Percentiles rank a stretch among this genome's conserved stretches.
phyloP scores from a whole-genome alignment of 192 early-diverging fungal genomes.

The Backusella sp. region DNA sequence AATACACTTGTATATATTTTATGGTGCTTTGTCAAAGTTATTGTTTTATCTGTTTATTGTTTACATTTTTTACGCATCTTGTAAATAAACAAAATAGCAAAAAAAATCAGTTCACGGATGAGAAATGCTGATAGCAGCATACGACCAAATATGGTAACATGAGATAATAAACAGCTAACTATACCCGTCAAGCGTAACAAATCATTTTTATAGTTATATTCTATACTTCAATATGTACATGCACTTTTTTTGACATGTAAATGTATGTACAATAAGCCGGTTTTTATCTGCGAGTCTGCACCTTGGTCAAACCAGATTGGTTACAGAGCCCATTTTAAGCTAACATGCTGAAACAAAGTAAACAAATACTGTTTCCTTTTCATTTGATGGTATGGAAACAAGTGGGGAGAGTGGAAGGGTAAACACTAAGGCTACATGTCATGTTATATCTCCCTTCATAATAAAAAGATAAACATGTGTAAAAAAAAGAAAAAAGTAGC shows the following conservation, averaged over 20 bases:
- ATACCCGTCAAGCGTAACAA: not conserved
- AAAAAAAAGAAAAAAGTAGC: too few relatives aligned
- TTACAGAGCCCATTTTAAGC: not conserved
- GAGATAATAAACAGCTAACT: not conserved
- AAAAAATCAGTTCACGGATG: not conserved
- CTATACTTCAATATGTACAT: not conserved
- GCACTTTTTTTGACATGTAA: not conserved
- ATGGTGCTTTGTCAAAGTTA: not conserved
- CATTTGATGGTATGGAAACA: not conserved
- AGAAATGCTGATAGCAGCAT: not conserved
- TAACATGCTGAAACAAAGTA: not conserved
- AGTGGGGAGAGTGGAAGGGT: not conserved
- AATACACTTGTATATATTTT: not conserved
- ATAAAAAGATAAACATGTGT: not conserved
- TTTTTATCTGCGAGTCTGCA: not conserved
- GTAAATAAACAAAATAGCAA: not conserved
- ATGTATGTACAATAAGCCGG: not conserved
- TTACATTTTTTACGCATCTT: not conserved
- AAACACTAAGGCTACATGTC: not conserved
- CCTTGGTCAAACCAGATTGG: constrained; percentile 4
- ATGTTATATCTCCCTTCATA: not conserved
- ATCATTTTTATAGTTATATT: not conserved
- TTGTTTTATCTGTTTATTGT: too few relatives aligned
- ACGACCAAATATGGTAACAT: not conserved
- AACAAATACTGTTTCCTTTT: not conserved